phyloP scores from a whole-genome alignment of 2,329 filamentous ascomycete genomes.

The Podosphaera fusca region DNA sequence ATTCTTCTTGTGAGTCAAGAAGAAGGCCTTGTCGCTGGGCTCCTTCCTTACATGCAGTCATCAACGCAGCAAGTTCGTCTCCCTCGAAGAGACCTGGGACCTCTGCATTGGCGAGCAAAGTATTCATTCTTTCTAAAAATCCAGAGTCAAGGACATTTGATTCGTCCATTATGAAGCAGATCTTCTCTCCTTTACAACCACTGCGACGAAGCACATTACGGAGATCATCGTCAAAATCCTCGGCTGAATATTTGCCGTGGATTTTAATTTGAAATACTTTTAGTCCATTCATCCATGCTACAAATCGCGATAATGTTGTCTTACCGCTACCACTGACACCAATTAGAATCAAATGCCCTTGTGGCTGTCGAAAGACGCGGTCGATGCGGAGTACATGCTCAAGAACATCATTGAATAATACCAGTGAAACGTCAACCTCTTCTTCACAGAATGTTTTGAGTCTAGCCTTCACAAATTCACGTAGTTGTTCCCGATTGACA shows the following conservation, averaged over 20 bases:
- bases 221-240: constrained; percentile 96
- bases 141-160: constrained; percentile 95
- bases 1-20: constrained; percentile 88
- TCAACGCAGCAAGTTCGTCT: constrained; percentile 93
- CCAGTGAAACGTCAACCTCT: constrained; percentile 92
- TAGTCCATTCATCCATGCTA: constrained; percentile 98
- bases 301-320: constrained; percentile 90
- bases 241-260: constrained; percentile 90
- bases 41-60: constrained; percentile 98
- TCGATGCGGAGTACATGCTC: constrained; percentile 97
- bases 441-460: constrained; percentile 98
- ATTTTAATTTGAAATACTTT: constrained; percentile 99
- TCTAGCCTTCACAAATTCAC: constrained; percentile 92
- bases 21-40: constrained; percentile 87
- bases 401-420: constrained; percentile 97
- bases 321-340: constrained; percentile 97
- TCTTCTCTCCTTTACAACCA: constrained; percentile 96
- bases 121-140: constrained; percentile 99
- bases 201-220: constrained; percentile 80
- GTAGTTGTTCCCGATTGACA: constrained; percentile 79
- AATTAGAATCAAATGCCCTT: constrained; percentile 94
- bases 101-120: constrained; percentile 93
- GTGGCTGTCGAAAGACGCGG: constrained; percentile 91
- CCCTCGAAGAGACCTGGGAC: constrained; percentile 96
- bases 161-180: constrained; percentile 99